These are phyloP conservation scores for Penicillium goetzii DNA, from an alignment of 495 filamentous ascomycete species.

Conservation along the genomic window DNA sequence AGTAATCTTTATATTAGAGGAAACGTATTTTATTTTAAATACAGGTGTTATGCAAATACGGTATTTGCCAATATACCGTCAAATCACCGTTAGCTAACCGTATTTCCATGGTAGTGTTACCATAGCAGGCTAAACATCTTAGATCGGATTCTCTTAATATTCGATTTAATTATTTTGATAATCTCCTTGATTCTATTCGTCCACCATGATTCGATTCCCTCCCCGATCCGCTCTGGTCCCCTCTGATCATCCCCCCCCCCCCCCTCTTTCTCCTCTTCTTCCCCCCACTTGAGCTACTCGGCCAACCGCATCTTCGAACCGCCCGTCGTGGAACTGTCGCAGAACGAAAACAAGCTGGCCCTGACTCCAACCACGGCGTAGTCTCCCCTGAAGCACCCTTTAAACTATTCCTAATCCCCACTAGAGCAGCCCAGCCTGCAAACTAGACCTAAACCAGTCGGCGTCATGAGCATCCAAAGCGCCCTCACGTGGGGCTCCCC, in stretches of 20 bases:
- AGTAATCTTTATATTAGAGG: too few species aligned
- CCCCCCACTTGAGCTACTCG: background rate
- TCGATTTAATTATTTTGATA: background rate
- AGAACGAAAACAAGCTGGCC: background rate
- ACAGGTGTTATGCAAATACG: too few species aligned
- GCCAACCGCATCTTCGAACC: background rate
- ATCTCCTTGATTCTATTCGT: background rate
- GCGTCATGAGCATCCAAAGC: slow-evolving; percentile 5
- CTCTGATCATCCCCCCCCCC: background rate
- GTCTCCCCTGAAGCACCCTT: background rate
- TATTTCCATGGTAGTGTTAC: too few species aligned
- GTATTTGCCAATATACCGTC: too few species aligned
- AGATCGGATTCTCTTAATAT: too few species aligned
- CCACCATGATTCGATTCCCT: background rate
- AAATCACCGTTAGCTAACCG: too few species aligned
- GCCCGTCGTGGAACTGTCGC: background rate
- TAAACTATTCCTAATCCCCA: background rate
- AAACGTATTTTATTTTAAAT: too few species aligned
- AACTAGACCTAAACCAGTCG: slow-evolving; percentile 1
- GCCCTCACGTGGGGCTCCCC: slow-evolving; percentile 18
- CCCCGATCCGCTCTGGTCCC: background rate
- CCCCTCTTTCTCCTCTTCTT: background rate
- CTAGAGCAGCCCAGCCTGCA: background rate
- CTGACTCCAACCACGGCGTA: background rate
- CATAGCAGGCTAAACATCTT: too few species aligned